Evolutionary conservation across 1,284 basidiomycete genomes (phyloP).

Genomic region (Cystobasidiaceae sp.): DNA sequence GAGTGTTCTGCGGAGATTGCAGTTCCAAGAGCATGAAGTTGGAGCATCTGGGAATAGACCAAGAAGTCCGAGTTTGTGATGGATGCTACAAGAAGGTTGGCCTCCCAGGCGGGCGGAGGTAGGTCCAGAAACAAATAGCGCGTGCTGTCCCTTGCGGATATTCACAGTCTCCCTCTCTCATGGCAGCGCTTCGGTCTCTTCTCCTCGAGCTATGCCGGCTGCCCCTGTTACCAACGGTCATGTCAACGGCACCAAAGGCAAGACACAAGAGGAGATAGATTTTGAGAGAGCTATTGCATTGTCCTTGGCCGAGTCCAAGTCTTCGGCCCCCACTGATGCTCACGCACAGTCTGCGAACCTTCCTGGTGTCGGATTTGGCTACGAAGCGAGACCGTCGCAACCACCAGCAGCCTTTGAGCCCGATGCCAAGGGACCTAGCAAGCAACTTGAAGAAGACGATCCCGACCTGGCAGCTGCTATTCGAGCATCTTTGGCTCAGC

Average conservation of each 20-base stretch:
- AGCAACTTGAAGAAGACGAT: slow-evolving; percentile 72
- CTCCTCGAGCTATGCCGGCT: neutral
- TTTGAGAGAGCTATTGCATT: slow-evolving; percentile 26
- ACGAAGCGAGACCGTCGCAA: slow-evolving; percentile 50
- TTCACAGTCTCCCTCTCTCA: neutral
- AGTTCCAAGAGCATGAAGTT: slow-evolving; percentile 77
- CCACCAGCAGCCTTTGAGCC: slow-evolving; percentile 40
- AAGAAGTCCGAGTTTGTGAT: slow-evolving; percentile 93
- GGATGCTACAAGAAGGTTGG: slow-evolving; percentile 71
- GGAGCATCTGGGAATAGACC: slow-evolving; percentile 88
- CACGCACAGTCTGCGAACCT: slow-evolving; percentile 32
- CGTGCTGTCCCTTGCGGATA: too few relatives aligned
- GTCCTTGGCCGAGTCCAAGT: slow-evolving; percentile 57
- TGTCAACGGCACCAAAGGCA: neutral
- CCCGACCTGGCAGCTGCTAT: slow-evolving; percentile 90
- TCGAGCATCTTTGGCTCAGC: slow-evolving; percentile 79
- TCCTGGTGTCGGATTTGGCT: slow-evolving; percentile 21
- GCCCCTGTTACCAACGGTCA: neutral
- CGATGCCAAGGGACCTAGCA: slow-evolving; percentile 11
- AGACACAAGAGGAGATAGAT: slow-evolving; percentile 23
- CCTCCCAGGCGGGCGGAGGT: slow-evolving; percentile 20
- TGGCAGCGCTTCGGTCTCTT: neutral
- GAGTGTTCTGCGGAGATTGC: slow-evolving; percentile 92
- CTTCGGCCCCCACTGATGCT: slow-evolving; percentile 1
- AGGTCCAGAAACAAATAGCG: neutral